Percentiles rank a stretch among this genome's conserved stretches.
These are phyloP conservation scores for Acer saccharum DNA, from an alignment of 345 rosid species.

Conservation along the genomic window DNA sequence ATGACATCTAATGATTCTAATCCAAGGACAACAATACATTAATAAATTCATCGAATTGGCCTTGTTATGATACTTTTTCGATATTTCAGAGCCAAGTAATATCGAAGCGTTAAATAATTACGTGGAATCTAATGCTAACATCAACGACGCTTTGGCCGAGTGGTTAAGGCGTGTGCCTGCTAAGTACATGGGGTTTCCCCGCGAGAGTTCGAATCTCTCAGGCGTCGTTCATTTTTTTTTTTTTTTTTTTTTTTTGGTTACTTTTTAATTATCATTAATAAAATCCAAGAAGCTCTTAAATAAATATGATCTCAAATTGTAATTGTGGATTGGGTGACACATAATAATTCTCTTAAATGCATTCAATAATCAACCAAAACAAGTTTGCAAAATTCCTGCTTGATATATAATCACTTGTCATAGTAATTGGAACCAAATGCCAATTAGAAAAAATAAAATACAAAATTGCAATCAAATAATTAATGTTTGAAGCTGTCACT, in stretches of 20 bases:
- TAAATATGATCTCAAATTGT: too few species aligned
- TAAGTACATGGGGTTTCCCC: constrained; percentile 85
- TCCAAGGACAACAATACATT: too few species aligned
- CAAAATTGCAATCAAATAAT: neutral
- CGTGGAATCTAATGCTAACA: rapidly evolving
- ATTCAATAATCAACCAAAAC: neutral
- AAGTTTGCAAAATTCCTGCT: neutral
- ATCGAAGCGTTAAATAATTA: neutral
- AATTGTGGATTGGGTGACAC: neutral
- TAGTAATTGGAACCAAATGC: too few species aligned
- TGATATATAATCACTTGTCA: too few species aligned
- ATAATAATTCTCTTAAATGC: neutral
- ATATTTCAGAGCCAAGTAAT: too few species aligned
- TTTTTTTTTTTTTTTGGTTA: neutral
- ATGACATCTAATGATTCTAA: too few species aligned
- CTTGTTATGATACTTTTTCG: too few species aligned
- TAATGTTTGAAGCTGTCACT: neutral
- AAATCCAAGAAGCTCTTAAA: too few species aligned
- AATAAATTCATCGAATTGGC: too few species aligned
- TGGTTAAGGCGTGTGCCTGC: constrained; percentile 95
- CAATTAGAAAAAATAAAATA: too few species aligned
- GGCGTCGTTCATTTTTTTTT: constrained; percentile 38
- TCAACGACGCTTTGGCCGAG: constrained; percentile 73
- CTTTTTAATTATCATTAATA: too few species aligned
- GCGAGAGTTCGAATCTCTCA: constrained; percentile 84